Conservation (phyloP, 495 filamentous ascomycete species). For the Aspergillus panamensis region DNA sequence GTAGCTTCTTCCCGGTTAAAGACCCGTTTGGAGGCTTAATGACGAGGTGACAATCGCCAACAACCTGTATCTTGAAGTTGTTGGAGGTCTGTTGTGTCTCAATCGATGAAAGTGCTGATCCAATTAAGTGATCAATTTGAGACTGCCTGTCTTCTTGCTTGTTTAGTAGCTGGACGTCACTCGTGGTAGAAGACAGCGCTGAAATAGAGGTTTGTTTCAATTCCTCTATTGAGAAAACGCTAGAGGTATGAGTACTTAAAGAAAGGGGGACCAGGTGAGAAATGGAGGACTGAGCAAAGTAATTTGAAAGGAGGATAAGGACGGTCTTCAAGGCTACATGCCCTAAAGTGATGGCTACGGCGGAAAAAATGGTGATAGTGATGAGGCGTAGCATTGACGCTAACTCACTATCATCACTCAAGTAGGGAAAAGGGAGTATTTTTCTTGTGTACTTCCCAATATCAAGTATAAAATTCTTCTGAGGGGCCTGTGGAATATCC, state of each 20-base stretch:
- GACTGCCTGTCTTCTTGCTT: conserved; percentile 14
- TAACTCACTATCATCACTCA: conserved; percentile 35
- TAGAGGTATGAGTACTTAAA: conserved; percentile 18
- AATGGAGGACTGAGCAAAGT: conserved; percentile 25
- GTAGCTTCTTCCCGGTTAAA: conserved; percentile 44
- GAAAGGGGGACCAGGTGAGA: conserved; percentile 22
- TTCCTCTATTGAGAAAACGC: conserved; percentile 18
- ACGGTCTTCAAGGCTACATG: conserved; percentile 30
- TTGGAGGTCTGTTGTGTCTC: conserved; percentile 24
- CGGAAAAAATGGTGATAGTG: conserved; percentile 39
- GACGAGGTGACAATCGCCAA: conserved; percentile 59
- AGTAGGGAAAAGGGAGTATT: conserved; percentile 27
- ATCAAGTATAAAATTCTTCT: conserved; percentile 20
- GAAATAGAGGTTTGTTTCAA: conserved; percentile 30
- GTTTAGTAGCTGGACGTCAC: conserved; percentile 19
- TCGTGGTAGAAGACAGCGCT: conserved; percentile 19
- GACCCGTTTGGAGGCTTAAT: conserved; percentile 54
- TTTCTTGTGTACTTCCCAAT: conserved; percentile 31
- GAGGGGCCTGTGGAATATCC: conserved; percentile 12
- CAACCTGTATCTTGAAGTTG: conserved; percentile 56
- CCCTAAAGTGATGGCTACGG: conserved; percentile 36
- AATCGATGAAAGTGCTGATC: conserved; percentile 17
- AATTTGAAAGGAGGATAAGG: conserved; percentile 27
- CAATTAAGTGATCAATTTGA: conserved; percentile 22
- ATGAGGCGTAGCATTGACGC: conserved; percentile 39